Conservation (phyloP, 1,139 yeast genomes). For the Hansenula sp. region DNA sequence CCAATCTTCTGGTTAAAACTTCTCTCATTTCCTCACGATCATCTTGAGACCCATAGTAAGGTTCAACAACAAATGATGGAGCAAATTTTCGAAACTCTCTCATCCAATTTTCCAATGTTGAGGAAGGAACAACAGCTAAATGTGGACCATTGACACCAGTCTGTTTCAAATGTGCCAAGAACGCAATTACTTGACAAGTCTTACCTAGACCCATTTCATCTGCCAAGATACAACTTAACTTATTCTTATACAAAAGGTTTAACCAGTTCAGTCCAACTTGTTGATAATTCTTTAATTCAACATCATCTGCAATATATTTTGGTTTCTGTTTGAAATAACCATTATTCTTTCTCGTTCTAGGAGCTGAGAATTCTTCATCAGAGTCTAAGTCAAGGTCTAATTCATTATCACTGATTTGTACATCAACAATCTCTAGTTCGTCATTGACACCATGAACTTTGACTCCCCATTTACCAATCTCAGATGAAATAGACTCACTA, state of each 20-base stretch:
- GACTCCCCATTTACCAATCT: slow-evolving; percentile 87
- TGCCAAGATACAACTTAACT: slow-evolving; percentile 87
- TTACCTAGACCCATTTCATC: slow-evolving; percentile 99
- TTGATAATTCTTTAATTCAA: slow-evolving; percentile 81
- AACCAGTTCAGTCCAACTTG: slow-evolving; percentile 97
- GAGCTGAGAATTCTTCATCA: slow-evolving; percentile 28
- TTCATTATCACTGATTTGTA: slow-evolving; percentile 35
- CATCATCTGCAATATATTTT: slow-evolving; percentile 51
- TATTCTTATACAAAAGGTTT: slow-evolving; percentile 67
- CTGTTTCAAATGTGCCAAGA: slow-evolving; percentile 79
- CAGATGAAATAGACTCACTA: slow-evolving; percentile 66
- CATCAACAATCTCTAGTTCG: slow-evolving; percentile 54
- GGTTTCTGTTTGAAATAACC: slow-evolving; percentile 75
- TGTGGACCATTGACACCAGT: slow-evolving; percentile 63
- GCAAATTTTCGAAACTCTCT: slow-evolving; percentile 90
- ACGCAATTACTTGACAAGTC: slow-evolving; percentile 94
- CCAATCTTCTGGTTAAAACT: slow-evolving; percentile 47
- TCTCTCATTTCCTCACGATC: slow-evolving; percentile 86
- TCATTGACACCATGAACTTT: slow-evolving; percentile 56
- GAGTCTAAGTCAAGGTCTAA: too few species aligned
- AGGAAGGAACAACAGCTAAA: slow-evolving; percentile 88
- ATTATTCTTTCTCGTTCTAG: slow-evolving; percentile 22
- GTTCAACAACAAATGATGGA: slow-evolving; percentile 77
- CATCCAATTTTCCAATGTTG: slow-evolving; percentile 96
- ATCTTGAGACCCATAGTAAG: slow-evolving; percentile 83